Evolutionary conservation across 225 moss, liverwort and hornwort genomes (phyloP).

Genomic region (Marchantia paleacea): DNA sequence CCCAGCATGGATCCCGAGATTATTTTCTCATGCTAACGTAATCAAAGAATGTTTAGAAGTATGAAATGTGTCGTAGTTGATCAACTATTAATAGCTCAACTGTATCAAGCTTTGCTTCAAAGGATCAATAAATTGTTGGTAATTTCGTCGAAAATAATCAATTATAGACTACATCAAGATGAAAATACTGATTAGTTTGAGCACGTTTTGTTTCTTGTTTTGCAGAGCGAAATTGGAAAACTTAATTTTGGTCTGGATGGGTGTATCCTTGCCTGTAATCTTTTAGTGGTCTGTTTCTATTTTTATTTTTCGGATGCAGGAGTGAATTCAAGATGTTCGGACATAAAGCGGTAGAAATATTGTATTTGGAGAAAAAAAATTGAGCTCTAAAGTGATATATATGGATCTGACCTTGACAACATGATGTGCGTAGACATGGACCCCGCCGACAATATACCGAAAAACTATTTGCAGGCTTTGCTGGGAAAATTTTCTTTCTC

Average conservation of each 20-base stretch:
- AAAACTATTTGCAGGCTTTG: slow-evolving; percentile 44
- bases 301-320: background rate
- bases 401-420: background rate
- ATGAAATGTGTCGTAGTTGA: too few species aligned
- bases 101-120: too few species aligned
- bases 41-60: too few species aligned
- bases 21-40: too few species aligned
- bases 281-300: background rate
- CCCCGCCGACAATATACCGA: slow-evolving; percentile 39
- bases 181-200: background rate
- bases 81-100: too few species aligned
- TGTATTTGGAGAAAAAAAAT: too few species aligned
- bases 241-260: background rate
- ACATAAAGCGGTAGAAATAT: background rate
- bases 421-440: slow-evolving; percentile 16
- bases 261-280: slow-evolving; percentile 11
- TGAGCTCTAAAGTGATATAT: too few species aligned
- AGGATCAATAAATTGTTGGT: too few species aligned
- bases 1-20: too few species aligned
- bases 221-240: slow-evolving; percentile 13
- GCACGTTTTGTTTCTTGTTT: background rate
- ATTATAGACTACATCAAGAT: background rate
- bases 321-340: background rate
- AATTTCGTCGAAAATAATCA: too few species aligned
- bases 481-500: slow-evolving; percentile 40